Conservation (phyloP, 192 early-diverging fungal genomes). For the Coemansia javaensis region DNA sequence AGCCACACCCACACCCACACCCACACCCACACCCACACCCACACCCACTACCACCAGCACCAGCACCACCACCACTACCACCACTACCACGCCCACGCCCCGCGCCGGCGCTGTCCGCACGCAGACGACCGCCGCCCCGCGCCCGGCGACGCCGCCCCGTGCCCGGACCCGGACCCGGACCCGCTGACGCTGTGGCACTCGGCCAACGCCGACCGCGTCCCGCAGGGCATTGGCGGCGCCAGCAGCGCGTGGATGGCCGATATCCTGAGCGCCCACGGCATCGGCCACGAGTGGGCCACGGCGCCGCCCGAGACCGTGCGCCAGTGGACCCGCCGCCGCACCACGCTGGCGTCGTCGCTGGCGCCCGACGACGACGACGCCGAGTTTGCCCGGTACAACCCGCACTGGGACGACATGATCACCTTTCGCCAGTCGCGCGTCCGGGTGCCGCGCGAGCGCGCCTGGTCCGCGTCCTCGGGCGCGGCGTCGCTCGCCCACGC, state of each 20-base stretch:
- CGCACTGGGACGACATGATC: constrained; percentile 58
- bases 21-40: too few relatives aligned
- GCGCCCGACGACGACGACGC: constrained; percentile 16
- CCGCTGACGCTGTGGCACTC: constrained; percentile 35
- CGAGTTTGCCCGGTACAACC: constrained; percentile 29
- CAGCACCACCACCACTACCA: constrained; percentile 38
- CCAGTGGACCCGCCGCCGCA: constrained; percentile 21
- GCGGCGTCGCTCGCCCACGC: constrained; percentile 3
- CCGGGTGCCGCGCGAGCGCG: constrained; percentile 37
- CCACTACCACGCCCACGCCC: constrained; percentile 11
- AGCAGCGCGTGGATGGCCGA: constrained; percentile 28
- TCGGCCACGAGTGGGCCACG: constrained; percentile 26
- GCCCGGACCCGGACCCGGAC: constrained; percentile 5
- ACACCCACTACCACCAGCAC: constrained; percentile 8
- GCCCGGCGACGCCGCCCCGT: too few relatives aligned
- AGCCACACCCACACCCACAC: too few relatives aligned
- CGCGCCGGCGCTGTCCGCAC: constrained; percentile 7
- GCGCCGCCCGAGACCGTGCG: constrained; percentile 7
- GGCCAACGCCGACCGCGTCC: neutral
- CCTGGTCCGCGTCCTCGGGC: constrained; percentile 44
- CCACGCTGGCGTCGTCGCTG: constrained; percentile 26
- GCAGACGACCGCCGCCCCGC: neutral
- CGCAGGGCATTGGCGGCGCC: neutral
- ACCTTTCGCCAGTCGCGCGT: constrained; percentile 49
- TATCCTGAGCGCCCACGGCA: constrained; percentile 22